Evolutionary conservation across 202 grass and related monocot genomes (phyloP).

Genomic region (Miscanthus sacchariflorus): DNA sequence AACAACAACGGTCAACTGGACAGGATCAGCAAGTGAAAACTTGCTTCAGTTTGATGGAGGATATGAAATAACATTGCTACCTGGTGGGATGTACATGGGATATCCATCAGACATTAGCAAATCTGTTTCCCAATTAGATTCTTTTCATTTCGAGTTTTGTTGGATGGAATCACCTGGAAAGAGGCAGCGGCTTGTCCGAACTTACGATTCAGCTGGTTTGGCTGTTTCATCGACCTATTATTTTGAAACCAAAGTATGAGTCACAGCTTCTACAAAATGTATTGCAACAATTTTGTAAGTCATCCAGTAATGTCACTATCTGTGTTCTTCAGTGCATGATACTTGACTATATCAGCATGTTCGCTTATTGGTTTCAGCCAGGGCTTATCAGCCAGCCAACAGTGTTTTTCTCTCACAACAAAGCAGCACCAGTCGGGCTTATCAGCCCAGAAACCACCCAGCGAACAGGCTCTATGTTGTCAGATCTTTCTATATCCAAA

Average conservation of each 20-base stretch:
- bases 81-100: constrained; percentile 94
- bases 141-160: constrained; percentile 94
- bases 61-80: constrained; percentile 85
- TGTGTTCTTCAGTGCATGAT: not conserved
- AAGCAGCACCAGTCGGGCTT: no score
- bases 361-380: no score
- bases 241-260: constrained; percentile 75
- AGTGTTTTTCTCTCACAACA: no score
- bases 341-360: not conserved
- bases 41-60: constrained; percentile 87
- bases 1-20: constrained; percentile 86
- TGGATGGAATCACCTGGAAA: constrained; percentile 88
- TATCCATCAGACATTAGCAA: constrained; percentile 88
- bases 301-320: not conserved
- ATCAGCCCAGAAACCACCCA: no score
- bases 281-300: not conserved
- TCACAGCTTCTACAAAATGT: not conserved
- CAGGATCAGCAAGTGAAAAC: constrained; percentile 61
- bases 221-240: constrained; percentile 91
- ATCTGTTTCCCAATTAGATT: constrained; percentile 64
- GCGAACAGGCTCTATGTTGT: not conserved
- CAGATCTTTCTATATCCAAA: not conserved
- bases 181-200: constrained; percentile 80
- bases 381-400: no score
- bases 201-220: constrained; percentile 72